Base-by-base conservation (phyloP, 257 asterid species). In the Primulina eburnea region DNA sequence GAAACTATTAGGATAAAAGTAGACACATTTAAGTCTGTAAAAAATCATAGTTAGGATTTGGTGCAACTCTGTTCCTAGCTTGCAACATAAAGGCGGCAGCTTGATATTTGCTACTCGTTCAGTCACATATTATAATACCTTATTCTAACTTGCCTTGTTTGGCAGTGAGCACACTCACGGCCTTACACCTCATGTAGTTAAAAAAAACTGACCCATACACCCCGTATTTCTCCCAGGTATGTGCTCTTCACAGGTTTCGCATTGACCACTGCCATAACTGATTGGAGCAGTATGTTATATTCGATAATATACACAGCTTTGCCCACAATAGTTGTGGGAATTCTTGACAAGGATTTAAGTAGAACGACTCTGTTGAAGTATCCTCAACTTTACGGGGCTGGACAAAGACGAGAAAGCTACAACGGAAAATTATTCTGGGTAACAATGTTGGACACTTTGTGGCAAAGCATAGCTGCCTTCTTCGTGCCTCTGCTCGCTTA, bases 271-370 rank as follows among this genome's bases (percentile, higher is more conserved):
- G 93, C 99, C 14, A 81, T 94, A 59, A 91, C 99, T 0, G 99
- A 94, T 71, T 94, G 97, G 99, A 94, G 99, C 95, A 86, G 93
- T 53, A 81, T 94, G 81, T 73, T 94, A 77, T 94, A 86, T 76
- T 91, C 99, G 10, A 82, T 94, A 76, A 78, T 94, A 40, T 94
- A 94, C 84, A 88, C 98, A 2, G 60, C 98, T 2, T 5, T 94
- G 34, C 99, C 99, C 21, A 94, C 99, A 32, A 78, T 94, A 64
- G 68, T 91, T 30, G 92, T 94, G 2, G 99, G 97, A 29, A 74
- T 89, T 79, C 89, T 91, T 12, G 99, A 94, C 69, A 91, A 94
- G 83, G 97, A 91, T 82, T 69, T 94, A 67, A 81, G 96, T 68
- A 81, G 98, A 67, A 75, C n/a, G 7, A 88, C 91, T 68, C 90